These are phyloP conservation scores for Mycena rosella DNA, from an alignment of 768 basidiomycete genomes.

Conservation along the genomic window DNA sequence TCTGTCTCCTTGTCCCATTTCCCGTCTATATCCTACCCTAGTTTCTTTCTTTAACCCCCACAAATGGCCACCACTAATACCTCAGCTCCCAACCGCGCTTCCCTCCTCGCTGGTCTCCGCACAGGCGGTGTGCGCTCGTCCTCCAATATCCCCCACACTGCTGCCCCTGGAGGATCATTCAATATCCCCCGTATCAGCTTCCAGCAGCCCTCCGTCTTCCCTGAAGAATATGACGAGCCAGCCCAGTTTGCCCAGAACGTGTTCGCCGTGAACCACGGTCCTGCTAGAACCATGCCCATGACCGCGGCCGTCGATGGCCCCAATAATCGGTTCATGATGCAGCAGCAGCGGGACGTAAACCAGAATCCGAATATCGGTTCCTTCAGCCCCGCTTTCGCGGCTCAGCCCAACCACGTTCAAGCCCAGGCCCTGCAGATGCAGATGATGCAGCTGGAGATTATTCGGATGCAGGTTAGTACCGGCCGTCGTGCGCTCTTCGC, in stretches of 20 bases:
- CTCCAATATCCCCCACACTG: constrained; percentile 72
- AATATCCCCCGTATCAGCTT: constrained; percentile 69
- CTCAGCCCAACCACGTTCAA: constrained; percentile 64
- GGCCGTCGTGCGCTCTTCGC: not conserved
- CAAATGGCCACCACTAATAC: constrained; percentile 38
- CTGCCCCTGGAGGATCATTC: constrained; percentile 70
- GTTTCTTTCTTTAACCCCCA: constrained; percentile 27
- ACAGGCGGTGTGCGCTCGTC: constrained; percentile 89
- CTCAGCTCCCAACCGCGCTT: constrained; percentile 69
- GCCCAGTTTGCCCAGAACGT: constrained; percentile 69
- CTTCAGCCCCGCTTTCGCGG: constrained; percentile 65
- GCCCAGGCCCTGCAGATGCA: constrained; percentile 83
- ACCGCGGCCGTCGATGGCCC: constrained; percentile 80
- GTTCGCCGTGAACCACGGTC: constrained; percentile 56
- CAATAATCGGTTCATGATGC: constrained; percentile 72
- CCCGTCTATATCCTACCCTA: constrained; percentile 21
- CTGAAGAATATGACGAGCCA: constrained; percentile 60
- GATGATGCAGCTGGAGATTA: constrained; percentile 86
- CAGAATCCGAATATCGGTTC: constrained; percentile 66
- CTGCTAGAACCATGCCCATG: constrained; percentile 59
- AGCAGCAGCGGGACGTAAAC: constrained; percentile 71
- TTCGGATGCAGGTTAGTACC: constrained; percentile 78
- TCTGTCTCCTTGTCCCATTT: constrained; percentile 10
- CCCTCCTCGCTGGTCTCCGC: constrained; percentile 89
- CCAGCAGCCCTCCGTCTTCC: constrained; percentile 56